phyloP scores from a whole-genome alignment of 331 rosid species.

The Saraca asoca region DNA sequence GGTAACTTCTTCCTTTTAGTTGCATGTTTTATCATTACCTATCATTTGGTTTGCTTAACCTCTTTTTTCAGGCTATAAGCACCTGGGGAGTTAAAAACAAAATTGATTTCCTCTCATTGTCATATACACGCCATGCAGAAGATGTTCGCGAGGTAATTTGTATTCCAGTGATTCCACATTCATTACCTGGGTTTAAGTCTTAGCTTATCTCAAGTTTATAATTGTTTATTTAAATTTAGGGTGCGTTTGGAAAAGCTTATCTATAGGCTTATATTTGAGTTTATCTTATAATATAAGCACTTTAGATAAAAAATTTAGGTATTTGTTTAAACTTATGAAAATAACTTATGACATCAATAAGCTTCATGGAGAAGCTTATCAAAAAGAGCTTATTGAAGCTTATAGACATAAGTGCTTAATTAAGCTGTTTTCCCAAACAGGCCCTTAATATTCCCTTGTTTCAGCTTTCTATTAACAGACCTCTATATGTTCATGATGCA shows the following conservation, averaged over 20 bases:
- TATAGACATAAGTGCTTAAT: too few species aligned
- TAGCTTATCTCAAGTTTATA: conserved; percentile 1
- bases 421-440: too few species aligned
- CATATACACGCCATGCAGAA: conserved; percentile 95
- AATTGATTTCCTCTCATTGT: conserved; percentile 91
- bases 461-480: conserved; percentile 21
- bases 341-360: too few species aligned
- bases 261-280: too few species aligned
- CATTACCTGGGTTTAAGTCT: conserved; percentile 18
- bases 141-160: conserved; percentile 84
- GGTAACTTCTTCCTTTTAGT: conserved; percentile 44
- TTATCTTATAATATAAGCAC: too few species aligned
- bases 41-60: conserved; percentile 9
- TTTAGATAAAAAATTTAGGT: too few species aligned
- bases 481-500: conserved; percentile 39
- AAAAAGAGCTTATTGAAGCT: too few species aligned
- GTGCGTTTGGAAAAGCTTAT: too few species aligned
- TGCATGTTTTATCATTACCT: conserved; percentile 4
- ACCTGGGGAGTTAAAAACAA: conserved; percentile 90
- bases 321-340: too few species aligned
- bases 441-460: conserved; percentile 5
- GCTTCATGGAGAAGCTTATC: too few species aligned
- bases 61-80: conserved; percentile 69
- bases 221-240: conserved; percentile 5
- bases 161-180: conserved; percentile 7